phyloP scores from a whole-genome alignment of 768 basidiomycete genomes.

The Terana coerulea region DNA sequence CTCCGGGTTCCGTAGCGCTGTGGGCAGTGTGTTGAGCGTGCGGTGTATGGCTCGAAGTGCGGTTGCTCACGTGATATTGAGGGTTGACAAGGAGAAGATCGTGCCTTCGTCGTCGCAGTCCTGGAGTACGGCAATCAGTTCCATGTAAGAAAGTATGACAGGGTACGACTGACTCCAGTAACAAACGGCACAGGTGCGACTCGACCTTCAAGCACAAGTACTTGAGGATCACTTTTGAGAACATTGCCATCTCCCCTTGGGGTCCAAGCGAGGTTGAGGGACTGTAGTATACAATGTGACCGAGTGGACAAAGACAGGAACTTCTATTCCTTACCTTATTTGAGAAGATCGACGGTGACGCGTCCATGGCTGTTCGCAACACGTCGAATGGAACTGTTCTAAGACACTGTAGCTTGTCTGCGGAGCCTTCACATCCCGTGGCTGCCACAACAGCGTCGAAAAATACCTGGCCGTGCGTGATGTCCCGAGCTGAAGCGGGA shows the following conservation, averaged over 20 bases:
- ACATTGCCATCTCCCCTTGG: slow-evolving; percentile 48
- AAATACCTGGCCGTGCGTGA: slow-evolving; percentile 25
- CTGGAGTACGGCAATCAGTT: not conserved
- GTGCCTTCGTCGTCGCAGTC: slow-evolving; percentile 54
- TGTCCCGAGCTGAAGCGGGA: slow-evolving; percentile 10
- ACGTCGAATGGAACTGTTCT: slow-evolving; percentile 30
- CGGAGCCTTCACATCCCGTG: slow-evolving; percentile 31
- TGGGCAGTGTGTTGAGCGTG: too few relatives aligned
- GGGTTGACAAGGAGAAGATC: slow-evolving; percentile 24
- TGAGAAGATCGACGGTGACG: too few relatives aligned
- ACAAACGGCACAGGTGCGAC: slow-evolving; percentile 48
- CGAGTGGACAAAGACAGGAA: not conserved
- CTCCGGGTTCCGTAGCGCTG: too few relatives aligned
- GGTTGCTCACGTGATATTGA: slow-evolving; percentile 29
- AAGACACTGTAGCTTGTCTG: slow-evolving; percentile 41
- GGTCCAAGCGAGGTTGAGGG: slow-evolving; percentile 38
- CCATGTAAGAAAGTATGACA: too few relatives aligned
- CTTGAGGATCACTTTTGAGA: slow-evolving; percentile 35
- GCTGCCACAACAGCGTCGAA: slow-evolving; percentile 40
- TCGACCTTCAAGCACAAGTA: slow-evolving; percentile 38
- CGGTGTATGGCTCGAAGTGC: too few relatives aligned
- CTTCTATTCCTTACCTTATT: not conserved
- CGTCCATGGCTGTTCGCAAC: slow-evolving; percentile 31
- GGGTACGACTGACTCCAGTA: slow-evolving; percentile 29
- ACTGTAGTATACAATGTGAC: too few relatives aligned